Percentiles rank a stretch among this genome's conserved stretches.
Conservation (phyloP, 2,329 filamentous ascomycete genomes). For the Penicillium sp. region DNA sequence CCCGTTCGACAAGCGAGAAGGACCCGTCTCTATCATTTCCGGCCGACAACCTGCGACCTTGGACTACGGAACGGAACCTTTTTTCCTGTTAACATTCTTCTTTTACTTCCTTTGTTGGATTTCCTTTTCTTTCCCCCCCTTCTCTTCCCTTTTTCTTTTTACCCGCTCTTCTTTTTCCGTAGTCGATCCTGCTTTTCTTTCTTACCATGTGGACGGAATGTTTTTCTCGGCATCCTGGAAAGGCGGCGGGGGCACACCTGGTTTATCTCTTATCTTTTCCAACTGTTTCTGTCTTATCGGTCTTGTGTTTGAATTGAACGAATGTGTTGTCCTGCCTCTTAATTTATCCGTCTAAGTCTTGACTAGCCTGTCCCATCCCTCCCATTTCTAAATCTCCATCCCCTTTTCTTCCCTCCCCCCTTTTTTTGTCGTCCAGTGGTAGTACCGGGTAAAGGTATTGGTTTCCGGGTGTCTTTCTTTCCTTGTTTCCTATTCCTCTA, state of each 20-base stretch:
- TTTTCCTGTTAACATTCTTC: constrained; percentile 9
- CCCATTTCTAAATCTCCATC: neutral
- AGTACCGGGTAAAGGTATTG: neutral
- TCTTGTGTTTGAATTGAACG: constrained; percentile 25
- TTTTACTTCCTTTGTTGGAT: constrained; percentile 13
- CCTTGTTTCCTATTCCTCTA: neutral
- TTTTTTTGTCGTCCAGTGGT: constrained; percentile 9
- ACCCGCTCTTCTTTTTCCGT: constrained; percentile 20
- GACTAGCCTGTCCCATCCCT: constrained; percentile 10
- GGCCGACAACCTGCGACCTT: constrained; percentile 23
- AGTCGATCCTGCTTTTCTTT: constrained; percentile 19
- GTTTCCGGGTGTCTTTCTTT: neutral
- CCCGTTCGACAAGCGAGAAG: constrained; percentile 23
- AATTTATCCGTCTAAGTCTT: constrained; percentile 8
- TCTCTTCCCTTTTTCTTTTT: constrained; percentile 18
- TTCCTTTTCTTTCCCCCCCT: constrained; percentile 11
- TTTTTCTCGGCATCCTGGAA: constrained; percentile 28
- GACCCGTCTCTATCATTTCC: constrained; percentile 22
- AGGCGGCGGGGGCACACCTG: constrained; percentile 21
- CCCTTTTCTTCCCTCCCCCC: neutral
- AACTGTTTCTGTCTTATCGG: constrained; percentile 24
- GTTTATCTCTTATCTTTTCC: constrained; percentile 27
- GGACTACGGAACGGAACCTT: constrained; percentile 21
- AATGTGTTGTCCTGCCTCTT: constrained; percentile 17
- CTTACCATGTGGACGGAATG: constrained; percentile 30